Base-by-base conservation (phyloP, 441 rosid genomes). In the Gossypium gossypioides region DNA sequence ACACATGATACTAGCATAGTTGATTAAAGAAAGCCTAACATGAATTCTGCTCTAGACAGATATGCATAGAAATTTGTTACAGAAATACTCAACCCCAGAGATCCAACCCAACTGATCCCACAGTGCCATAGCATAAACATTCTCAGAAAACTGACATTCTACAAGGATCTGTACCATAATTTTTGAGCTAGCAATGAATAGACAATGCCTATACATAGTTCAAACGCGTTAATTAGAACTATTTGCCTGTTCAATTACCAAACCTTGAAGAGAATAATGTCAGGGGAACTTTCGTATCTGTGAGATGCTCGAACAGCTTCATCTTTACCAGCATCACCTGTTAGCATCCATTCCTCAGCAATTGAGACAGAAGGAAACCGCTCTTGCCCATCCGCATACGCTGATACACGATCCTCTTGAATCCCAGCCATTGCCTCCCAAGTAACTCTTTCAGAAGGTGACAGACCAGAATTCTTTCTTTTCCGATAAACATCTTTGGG, bases 341-440 rank as follows among this genome's bases (percentile, higher is more conserved):
- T 89, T 58, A 95, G 84, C 92, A 92, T 92, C 97, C 97, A 95
- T 81, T 92, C 99, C 81, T 95, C 98, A 72, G 97, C 82, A 78
- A 95, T 84, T 71, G 92, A 85, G 77, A 90, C 89, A 78, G 99
- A 83, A 78, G 95, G 96, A 74, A 92, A 87, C 75, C 97, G 88
- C 34, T 92, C 98, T 75, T 87, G 97, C 68, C 92, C 97, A 77
- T 92, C 97, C 21, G 79, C 80, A 79, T 79, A 84, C 44, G 92
- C 83, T 68, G 89, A 75, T 60, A 81, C 87, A 52, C 76, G 86
- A 74, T 91, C 96, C 80, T 91, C 98, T 71, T 84, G 96, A 79
- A 91, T 92, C 80, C 96, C 99, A 44, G 99, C 81, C 97, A 92
- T 92, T 63, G 97, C 92, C 84, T 92, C 99, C 98, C 97, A 92